Percentiles rank a stretch among this genome's conserved stretches.
Conservation (phyloP, 257 asterid genomes). For the Asclepias syriaca region DNA sequence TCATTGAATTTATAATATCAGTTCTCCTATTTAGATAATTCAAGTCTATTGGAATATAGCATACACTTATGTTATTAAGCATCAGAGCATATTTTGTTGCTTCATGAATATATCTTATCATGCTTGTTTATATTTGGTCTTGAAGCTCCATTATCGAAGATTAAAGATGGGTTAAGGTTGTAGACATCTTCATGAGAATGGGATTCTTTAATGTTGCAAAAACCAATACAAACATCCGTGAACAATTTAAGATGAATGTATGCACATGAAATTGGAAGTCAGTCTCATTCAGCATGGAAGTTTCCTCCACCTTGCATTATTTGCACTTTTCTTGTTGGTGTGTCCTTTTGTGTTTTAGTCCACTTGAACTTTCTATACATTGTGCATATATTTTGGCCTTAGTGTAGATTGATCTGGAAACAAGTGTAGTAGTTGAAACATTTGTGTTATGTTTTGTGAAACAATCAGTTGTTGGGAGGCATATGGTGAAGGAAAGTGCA, state of each 20-base stretch:
- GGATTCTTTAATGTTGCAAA: neutral
- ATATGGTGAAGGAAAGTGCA: neutral
- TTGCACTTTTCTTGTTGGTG: neutral
- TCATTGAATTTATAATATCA: neutral
- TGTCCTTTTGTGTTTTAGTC: neutral
- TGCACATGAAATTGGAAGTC: neutral
- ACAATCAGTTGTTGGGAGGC: neutral
- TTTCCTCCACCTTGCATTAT: neutral
- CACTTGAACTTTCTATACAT: neutral
- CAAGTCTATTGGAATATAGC: neutral
- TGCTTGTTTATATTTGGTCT: neutral
- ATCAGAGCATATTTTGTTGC: neutral
- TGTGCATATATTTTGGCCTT: neutral
- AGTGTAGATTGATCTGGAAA: neutral
- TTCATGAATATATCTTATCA: neutral
- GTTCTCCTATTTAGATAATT: neutral
- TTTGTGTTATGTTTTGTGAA: neutral
- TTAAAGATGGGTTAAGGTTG: neutral
- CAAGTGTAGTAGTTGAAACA: neutral
- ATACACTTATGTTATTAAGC: neutral
- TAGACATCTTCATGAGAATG: neutral
- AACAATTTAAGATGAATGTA: neutral
- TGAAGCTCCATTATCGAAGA: neutral
- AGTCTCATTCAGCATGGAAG: neutral
- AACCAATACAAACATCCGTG: no score